These are phyloP conservation scores for Fusarium lyarnte DNA, from an alignment of 2,329 filamentous ascomycete species.

Conservation along the genomic window DNA sequence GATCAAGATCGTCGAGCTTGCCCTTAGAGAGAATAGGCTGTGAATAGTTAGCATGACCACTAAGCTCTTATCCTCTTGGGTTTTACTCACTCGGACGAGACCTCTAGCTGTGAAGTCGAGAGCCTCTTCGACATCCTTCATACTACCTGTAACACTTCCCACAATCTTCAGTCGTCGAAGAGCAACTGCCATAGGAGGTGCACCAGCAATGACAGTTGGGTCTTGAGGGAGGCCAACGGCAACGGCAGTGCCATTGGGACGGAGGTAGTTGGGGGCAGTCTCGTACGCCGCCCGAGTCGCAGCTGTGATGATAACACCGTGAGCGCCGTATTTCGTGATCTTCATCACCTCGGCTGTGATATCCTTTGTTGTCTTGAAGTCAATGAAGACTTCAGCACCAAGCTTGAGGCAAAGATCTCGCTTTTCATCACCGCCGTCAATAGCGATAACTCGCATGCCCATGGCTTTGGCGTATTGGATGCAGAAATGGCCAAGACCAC, in stretches of 20 bases:
- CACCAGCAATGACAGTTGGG: constrained; percentile 32
- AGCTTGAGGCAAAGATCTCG: constrained; percentile 72
- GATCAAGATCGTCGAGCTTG: constrained; percentile 40
- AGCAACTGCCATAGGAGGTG: constrained; percentile 26
- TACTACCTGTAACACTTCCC: constrained; percentile 36
- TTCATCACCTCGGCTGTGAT: constrained; percentile 79
- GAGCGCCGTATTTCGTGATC: constrained; percentile 79
- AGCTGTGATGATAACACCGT: constrained; percentile 85
- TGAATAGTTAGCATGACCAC: no score
- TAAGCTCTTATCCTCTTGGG: accelerated
- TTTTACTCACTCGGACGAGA: constrained; percentile 30
- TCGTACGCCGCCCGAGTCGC: constrained; percentile 92
- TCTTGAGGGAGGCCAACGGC: constrained; percentile 79
- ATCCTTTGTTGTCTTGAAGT: constrained; percentile 79
- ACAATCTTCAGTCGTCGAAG: constrained; percentile 37
- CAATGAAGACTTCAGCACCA: constrained; percentile 77
- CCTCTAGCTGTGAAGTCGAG: constrained; percentile 41
- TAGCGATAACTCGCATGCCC: constrained; percentile 80
- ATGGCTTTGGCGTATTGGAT: constrained; percentile 89
- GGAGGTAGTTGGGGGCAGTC: constrained; percentile 85
- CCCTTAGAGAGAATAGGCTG: constrained; percentile 33
- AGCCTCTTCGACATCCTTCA: constrained; percentile 41
- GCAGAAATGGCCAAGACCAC: constrained; percentile 78
- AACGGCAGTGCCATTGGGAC: constrained; percentile 80
- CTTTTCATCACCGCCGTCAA: constrained; percentile 85